phyloP scores from a whole-genome alignment of 2,329 filamentous ascomycete genomes.

The Cladorrhinum sp. region DNA sequence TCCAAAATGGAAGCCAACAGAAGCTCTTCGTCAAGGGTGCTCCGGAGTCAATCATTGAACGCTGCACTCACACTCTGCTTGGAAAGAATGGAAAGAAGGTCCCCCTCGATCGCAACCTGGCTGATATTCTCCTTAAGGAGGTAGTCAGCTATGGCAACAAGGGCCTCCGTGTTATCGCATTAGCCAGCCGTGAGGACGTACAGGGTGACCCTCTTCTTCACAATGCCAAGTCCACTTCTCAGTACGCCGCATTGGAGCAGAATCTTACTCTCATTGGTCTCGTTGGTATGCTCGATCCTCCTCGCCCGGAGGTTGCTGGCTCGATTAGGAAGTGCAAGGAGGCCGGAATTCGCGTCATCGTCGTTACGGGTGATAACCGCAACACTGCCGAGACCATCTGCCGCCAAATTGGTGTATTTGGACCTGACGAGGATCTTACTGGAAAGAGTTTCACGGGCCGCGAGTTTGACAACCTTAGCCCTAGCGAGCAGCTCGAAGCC shows the following conservation, averaged over 20 bases:
- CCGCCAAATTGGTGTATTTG: slow-evolving; percentile 93
- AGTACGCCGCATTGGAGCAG: slow-evolving; percentile 87
- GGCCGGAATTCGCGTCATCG: slow-evolving; percentile 93
- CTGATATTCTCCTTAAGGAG: slow-evolving; percentile 70
- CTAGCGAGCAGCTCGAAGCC: slow-evolving; percentile 76
- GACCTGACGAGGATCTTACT: slow-evolving; percentile 71
- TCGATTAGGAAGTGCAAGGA: slow-evolving; percentile 88
- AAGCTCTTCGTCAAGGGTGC: slow-evolving; percentile 94
- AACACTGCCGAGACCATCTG: slow-evolving; percentile 98
- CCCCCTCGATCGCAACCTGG: slow-evolving; percentile 65
- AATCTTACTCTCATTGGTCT: slow-evolving; percentile 92
- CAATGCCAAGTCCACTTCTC: slow-evolving; percentile 74
- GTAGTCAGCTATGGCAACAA: slow-evolving; percentile 87
- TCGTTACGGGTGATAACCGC: slow-evolving; percentile 97
- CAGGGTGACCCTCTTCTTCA: slow-evolving; percentile 65
- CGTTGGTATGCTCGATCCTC: slow-evolving; percentile 94
- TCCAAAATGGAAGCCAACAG: slow-evolving; percentile 65
- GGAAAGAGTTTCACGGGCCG: slow-evolving; percentile 95
- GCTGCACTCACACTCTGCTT: slow-evolving; percentile 78
- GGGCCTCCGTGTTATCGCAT: slow-evolving; percentile 89
- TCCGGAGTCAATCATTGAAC: slow-evolving; percentile 88
- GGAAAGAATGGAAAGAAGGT: slow-evolving; percentile 78
- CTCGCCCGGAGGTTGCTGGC: slow-evolving; percentile 81
- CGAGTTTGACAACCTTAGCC: slow-evolving; percentile 83
- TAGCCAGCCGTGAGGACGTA: slow-evolving; percentile 80